Percentiles rank a stretch among this genome's conserved stretches.
Evolutionary conservation across 371 early-diverging fungal genomes (phyloP).

Genomic region (Lichtheimia hyalospora): DNA sequence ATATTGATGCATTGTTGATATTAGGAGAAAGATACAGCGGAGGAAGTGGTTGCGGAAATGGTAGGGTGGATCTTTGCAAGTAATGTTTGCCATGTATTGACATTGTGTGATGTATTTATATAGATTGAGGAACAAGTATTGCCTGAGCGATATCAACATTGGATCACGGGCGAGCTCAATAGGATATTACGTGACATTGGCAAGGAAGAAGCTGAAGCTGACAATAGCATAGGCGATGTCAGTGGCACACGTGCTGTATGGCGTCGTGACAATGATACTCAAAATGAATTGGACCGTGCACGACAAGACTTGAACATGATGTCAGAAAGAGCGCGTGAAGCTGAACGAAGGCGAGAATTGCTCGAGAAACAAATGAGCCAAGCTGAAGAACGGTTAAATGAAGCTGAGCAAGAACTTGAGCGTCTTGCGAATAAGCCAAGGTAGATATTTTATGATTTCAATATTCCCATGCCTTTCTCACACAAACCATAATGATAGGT

Average conservation of each 20-base stretch:
- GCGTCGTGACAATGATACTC: slow-evolving; percentile 41
- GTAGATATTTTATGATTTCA: neutral
- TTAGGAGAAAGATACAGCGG: slow-evolving; percentile 83
- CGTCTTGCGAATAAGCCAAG: slow-evolving; percentile 1
- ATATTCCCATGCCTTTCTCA: neutral
- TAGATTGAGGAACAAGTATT: slow-evolving; percentile 82
- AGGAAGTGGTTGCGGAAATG: slow-evolving; percentile 91
- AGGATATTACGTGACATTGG: slow-evolving; percentile 77
- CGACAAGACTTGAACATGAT: slow-evolving; percentile 28
- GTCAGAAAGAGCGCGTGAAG: slow-evolving; percentile 30
- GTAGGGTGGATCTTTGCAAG: slow-evolving; percentile 18
- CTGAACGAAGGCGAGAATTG: slow-evolving; percentile 30
- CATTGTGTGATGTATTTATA: neutral
- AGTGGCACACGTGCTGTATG: slow-evolving; percentile 29
- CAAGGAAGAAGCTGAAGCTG: slow-evolving; percentile 34
- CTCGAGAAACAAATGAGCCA: slow-evolving; percentile 22
- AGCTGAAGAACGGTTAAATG: slow-evolving; percentile 36
- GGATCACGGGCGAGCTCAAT: slow-evolving; percentile 85
- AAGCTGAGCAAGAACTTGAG: slow-evolving; percentile 25
- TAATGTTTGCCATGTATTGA: neutral
- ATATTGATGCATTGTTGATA: neutral
- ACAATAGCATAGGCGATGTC: slow-evolving; percentile 33
- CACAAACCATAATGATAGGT: neutral
- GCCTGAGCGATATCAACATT: slow-evolving; percentile 69
- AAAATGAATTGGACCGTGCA: slow-evolving; percentile 35